Evolutionary conservation across 768 basidiomycete genomes (phyloP).

Genomic region (Russula sp.): DNA sequence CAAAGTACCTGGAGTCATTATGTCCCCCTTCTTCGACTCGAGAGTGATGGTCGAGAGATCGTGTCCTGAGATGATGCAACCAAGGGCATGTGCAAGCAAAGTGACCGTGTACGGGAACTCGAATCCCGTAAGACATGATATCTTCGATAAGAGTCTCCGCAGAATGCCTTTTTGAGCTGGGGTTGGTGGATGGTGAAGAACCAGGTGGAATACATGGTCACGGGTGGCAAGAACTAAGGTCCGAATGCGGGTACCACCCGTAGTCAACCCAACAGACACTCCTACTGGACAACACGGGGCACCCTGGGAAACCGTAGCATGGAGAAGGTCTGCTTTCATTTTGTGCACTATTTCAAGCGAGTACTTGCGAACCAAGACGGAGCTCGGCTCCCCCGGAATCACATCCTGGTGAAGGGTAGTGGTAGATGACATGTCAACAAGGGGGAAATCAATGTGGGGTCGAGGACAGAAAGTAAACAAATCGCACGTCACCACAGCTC

Average conservation of each 20-base stretch:
- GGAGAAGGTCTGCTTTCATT: not conserved
- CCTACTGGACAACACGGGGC: not conserved
- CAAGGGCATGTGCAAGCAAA: conserved; percentile 2
- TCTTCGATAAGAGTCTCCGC: conserved; percentile 15
- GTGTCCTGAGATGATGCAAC: not conserved
- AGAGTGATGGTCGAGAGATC: conserved; percentile 10
- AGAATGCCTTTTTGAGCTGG: not conserved
- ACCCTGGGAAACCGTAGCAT: not conserved
- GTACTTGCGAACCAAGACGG: not conserved
- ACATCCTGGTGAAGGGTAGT: not conserved
- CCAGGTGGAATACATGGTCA: not conserved
- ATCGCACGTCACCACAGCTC: not conserved
- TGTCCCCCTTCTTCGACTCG: not conserved
- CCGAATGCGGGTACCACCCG: not conserved
- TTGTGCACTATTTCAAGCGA: not conserved
- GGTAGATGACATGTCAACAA: not conserved
- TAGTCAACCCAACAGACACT: not conserved
- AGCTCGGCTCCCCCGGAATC: not conserved
- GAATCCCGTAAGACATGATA: conserved; percentile 15
- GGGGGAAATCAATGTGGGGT: not conserved
- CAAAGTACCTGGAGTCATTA: not conserved
- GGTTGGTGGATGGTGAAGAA: not conserved
- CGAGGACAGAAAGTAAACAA: not conserved
- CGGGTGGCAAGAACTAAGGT: not conserved
- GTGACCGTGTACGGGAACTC: conserved; percentile 3